A percentile compares a stretch with the other conserved stretches of the same genome.
Evolutionary conservation across 2,329 filamentous ascomycete genomes (phyloP).

Genomic region (Aspergillus felis): DNA sequence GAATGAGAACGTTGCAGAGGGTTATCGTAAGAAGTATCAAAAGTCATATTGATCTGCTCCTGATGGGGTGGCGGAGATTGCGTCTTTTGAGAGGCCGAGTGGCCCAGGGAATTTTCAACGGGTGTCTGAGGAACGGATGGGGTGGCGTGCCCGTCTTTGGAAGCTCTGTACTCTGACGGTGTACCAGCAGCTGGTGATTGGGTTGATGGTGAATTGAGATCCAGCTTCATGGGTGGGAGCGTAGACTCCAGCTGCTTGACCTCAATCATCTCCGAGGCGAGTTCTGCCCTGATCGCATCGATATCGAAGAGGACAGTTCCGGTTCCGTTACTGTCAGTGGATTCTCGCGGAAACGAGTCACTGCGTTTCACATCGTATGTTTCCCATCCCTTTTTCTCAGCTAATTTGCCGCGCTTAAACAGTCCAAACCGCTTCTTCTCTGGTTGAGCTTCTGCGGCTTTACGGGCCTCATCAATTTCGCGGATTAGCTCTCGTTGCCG

Average conservation of each 20-base stretch:
- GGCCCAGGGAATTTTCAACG: conserved; percentile 13
- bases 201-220: conserved; percentile 40
- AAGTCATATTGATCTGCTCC: conserved; percentile 61
- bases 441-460: conserved; percentile 75
- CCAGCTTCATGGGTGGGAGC: conserved; percentile 82
- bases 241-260: conserved; percentile 84
- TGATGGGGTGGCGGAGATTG: conserved; percentile 19
- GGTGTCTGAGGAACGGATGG: conserved; percentile 19
- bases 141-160: conserved; percentile 41
- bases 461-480: conserved; percentile 92
- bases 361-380: conserved; percentile 70
- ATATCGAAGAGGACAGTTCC: conserved; percentile 80
- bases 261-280: conserved; percentile 67
- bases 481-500: conserved; percentile 90
- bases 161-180: conserved; percentile 32
- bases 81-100: conserved; percentile 7
- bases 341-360: conserved; percentile 24
- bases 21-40: conserved; percentile 60
- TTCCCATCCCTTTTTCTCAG: conserved; percentile 86
- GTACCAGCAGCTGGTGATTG: conserved; percentile 16
- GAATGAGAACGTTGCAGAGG: conserved; percentile 23
- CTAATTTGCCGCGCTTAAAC: conserved; percentile 71
- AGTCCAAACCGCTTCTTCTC: conserved; percentile 69
- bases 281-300: conserved; percentile 83
- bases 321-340: conserved; percentile 25